A percentile compares a stretch with the other conserved stretches of the same genome.
Conservation (phyloP, 768 basidiomycete genomes). For the Porphyrellus cyaneotinctus region DNA sequence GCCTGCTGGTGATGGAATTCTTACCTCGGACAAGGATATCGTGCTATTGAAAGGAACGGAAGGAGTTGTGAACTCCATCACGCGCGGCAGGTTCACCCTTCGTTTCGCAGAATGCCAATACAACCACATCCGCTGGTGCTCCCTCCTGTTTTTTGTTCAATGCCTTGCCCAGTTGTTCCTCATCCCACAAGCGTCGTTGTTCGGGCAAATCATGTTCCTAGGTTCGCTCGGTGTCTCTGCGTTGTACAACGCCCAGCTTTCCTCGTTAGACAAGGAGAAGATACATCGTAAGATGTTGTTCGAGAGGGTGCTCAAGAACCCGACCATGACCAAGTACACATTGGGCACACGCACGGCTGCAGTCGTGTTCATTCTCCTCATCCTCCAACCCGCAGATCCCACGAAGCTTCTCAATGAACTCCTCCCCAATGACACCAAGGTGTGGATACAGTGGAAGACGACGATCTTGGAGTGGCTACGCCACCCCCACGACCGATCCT, state of each 20-base stretch:
- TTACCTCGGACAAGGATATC: conserved; percentile 17
- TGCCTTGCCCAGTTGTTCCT: conserved; percentile 28
- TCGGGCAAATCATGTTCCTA: conserved; percentile 32
- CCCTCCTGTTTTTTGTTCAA: conserved; percentile 22
- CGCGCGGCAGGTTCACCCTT: conserved; percentile 26
- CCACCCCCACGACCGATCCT: neutral
- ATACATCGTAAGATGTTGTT: conserved; percentile 17
- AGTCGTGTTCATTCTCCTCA: conserved; percentile 15
- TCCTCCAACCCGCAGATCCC: conserved; percentile 5
- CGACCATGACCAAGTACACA: conserved; percentile 13
- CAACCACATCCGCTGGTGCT: conserved; percentile 17
- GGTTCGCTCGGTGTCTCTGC: conserved; percentile 24
- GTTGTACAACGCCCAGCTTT: conserved; percentile 20
- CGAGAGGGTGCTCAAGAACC: conserved; percentile 6
- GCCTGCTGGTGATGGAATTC: conserved; percentile 30
- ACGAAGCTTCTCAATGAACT: conserved; percentile 11
- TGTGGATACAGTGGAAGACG: conserved; percentile 20
- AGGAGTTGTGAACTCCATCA: conserved; percentile 27
- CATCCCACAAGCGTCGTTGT: conserved; percentile 25
- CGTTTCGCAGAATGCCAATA: conserved; percentile 12
- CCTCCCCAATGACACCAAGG: conserved; percentile 20
- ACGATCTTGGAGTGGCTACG: conserved; percentile 3
- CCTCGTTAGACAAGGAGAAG: conserved; percentile 31
- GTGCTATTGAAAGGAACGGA: conserved; percentile 28
- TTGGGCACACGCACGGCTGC: conserved; percentile 16